Base-by-base conservation (phyloP, 2,329 filamentous ascomycete genomes). In the Acrocalymma vagum region DNA sequence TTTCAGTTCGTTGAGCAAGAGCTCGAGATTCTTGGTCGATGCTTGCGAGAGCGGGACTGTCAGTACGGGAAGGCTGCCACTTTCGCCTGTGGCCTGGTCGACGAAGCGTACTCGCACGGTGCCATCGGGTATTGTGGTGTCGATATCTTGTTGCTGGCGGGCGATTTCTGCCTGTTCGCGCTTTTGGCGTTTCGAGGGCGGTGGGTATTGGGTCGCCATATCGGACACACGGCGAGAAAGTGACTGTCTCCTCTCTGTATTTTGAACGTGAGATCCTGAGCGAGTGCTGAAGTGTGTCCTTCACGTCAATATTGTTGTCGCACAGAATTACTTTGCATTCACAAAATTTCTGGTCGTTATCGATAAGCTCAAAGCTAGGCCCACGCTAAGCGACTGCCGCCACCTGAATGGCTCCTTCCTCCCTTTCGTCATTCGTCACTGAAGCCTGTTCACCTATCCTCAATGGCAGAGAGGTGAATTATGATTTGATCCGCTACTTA, bases 141-240 rank as follows among this genome's bases (percentile, higher is more conserved):
- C 75, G 35, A 93, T 80, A 73, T 92, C 85, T 64, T 94, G 86
- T 63, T 95, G 90, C 30, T 83, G 75, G 52, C 84, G 80, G 6
- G 87, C 82, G 60, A 83, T 84, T 56, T 90, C 88, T 26, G 87
- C 78, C 15, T 81, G 80, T 56, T 89, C 89, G 33, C 87, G 83
- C 70, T 86, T 88, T 66, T 96, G 91, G 48, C 91, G 84, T 72
- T 96, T 97, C 36, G 86, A 92, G 4, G 90, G 89, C 30, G 89
- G 90, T n/a, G 90, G 90, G 5, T 86, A 69, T 31, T 92, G 73
- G 5, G 90, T 95, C 56, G 90, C 83, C 90, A 95, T 95, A n/a
- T n/a, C n/a, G n/a, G n/a, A n/a, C n/a, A n/a, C n/a, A n/a, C n/a
- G n/a, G n/a, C n/a, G n/a, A n/a, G n/a, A n/a, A n/a, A n/a, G n/a